Evolutionary conservation across 2,329 filamentous ascomycete species (phyloP).

Genomic region (Colletotrichum euphorbiae): DNA sequence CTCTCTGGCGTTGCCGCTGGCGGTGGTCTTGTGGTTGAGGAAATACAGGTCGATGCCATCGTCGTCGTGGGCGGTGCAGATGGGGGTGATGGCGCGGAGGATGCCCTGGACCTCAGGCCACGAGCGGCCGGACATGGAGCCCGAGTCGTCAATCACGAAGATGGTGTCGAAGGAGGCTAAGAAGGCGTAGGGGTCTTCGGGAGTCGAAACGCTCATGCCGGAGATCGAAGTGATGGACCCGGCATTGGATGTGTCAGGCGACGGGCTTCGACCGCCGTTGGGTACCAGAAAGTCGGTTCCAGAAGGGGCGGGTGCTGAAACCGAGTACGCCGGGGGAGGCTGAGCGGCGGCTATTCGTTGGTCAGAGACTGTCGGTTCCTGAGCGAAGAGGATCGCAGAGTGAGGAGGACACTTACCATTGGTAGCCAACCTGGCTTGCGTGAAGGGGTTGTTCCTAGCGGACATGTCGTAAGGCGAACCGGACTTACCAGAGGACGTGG

Average conservation of each 20-base stretch:
- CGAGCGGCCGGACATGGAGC: constrained; percentile 80
- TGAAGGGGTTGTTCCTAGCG: constrained; percentile 39
- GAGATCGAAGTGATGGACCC: constrained; percentile 35
- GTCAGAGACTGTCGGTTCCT: not conserved
- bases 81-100: constrained; percentile 79
- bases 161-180: constrained; percentile 85
- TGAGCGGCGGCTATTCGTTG: constrained; percentile 43
- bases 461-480: constrained; percentile 34
- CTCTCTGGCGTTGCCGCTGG: constrained; percentile 47
- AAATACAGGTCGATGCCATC: constrained; percentile 95
- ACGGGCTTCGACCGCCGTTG: constrained; percentile 32
- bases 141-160: constrained; percentile 93
- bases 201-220: constrained; percentile 49
- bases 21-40: constrained; percentile 73
- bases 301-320: constrained; percentile 3
- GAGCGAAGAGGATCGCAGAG: not conserved
- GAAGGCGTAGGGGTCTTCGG: constrained; percentile 80
- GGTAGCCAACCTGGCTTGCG: constrained; percentile 22
- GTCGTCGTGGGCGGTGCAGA: constrained; percentile 81
- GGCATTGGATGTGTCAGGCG: constrained; percentile 41
- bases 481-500: constrained; percentile 33
- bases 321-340: constrained; percentile 52
- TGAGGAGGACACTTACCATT: constrained; percentile 39
- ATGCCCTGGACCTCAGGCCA: constrained; percentile 82
- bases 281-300: constrained; percentile 27